phyloP scores from a whole-genome alignment of 2,329 filamentous ascomycete species.

The Plenodomus tracheiphilus region DNA sequence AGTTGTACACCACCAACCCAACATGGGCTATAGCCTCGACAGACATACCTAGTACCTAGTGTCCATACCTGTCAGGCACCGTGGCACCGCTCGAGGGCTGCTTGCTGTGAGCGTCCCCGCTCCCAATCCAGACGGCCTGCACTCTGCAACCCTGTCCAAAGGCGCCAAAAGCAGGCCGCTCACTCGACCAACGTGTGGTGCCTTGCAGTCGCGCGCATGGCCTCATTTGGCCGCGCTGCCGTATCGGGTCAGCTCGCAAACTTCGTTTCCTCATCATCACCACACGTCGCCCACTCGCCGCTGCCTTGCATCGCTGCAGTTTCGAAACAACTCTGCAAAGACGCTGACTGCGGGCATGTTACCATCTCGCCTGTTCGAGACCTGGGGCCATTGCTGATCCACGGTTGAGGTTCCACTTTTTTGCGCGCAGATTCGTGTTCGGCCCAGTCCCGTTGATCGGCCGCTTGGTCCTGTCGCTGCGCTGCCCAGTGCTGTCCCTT shows the following conservation, averaged over 20 bases:
- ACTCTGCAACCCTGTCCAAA: conserved; percentile 1
- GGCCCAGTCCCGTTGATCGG: conserved; percentile 14
- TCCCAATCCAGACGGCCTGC: conserved; percentile 7
- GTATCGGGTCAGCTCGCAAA: neutral
- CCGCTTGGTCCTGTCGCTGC: conserved; percentile 8
- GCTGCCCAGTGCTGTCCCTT: neutral
- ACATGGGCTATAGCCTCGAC: no score
- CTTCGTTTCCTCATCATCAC: neutral
- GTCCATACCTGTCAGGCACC: conserved; percentile 1
- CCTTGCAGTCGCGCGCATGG: conserved; percentile 16
- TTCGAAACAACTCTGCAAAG: conserved; percentile 15
- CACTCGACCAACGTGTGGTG: conserved; percentile 6
- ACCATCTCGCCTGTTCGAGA: conserved; percentile 15
- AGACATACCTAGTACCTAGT: no score
- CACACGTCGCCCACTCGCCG: neutral
- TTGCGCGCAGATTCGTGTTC: conserved; percentile 1
- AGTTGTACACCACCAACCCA: conserved; percentile 2
- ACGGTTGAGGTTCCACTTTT: conserved; percentile 11
- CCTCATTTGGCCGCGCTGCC: conserved; percentile 4
- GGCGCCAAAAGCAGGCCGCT: conserved; percentile 9
- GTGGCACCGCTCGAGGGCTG: conserved; percentile 6
- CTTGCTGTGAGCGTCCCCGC: neutral
- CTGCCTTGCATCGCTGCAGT: conserved; percentile 1
- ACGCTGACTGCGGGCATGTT: neutral
- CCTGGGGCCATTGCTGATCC: conserved; percentile 4